Conservation (phyloP, 164 flowering plant species). For the Paratinospora sagittata region DNA sequence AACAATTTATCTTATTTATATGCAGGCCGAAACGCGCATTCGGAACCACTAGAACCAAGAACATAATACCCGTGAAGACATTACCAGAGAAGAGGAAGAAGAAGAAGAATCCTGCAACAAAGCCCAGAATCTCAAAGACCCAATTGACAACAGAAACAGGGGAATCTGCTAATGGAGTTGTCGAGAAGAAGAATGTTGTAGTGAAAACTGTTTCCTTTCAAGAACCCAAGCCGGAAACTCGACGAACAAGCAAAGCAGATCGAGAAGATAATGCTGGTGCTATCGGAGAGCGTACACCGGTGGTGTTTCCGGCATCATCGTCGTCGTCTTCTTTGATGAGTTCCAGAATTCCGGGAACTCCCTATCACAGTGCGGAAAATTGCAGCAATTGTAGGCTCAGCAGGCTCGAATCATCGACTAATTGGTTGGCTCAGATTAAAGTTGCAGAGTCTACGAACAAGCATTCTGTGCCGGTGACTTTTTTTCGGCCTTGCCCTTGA, state of each 20-base stretch:
- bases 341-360: constrained; percentile 18
- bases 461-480: constrained; percentile 35
- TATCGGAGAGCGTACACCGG: constrained; percentile 12
- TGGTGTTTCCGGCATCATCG: constrained; percentile 13
- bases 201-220: constrained; percentile 25
- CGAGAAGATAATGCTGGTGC: background rate
- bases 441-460: constrained; percentile 38
- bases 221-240: constrained; percentile 12
- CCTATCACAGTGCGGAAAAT: constrained; percentile 31
- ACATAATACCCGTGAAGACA: constrained; percentile 16
- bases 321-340: constrained; percentile 6
- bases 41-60: constrained; percentile 16
- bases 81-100: constrained; percentile 17
- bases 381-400: constrained; percentile 43
- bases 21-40: constrained; percentile 3
- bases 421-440: constrained; percentile 46
- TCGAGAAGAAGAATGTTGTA: background rate
- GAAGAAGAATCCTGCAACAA: too few species aligned
- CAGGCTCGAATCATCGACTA: constrained; percentile 34
- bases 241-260: too few species aligned
- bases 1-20: background rate
- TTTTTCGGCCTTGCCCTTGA: constrained; percentile 38
- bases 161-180: background rate
- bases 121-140: constrained; percentile 1
- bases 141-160: background rate